These are phyloP conservation scores for Trichoderma sp. DNA, from an alignment of 2,329 filamentous ascomycete genomes.

Conservation along the genomic window DNA sequence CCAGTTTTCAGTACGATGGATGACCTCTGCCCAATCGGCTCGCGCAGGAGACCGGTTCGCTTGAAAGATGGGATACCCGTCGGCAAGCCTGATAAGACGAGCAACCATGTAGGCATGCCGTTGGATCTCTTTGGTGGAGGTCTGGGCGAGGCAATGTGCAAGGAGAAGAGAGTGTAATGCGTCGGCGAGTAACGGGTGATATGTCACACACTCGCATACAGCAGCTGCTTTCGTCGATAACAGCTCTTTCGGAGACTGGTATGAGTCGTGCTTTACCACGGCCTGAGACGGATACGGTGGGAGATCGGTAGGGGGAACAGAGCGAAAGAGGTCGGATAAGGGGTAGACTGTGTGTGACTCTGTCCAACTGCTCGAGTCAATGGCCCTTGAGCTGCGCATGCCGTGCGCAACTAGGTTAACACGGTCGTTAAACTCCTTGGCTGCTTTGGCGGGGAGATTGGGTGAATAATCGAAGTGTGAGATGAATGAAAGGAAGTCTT, in stretches of 20 bases:
- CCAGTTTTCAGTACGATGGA: conserved; percentile 67
- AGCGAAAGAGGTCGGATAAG: conserved; percentile 65
- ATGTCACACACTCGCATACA: conserved; percentile 51
- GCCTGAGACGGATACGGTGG: conserved; percentile 61
- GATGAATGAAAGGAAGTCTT: conserved; percentile 71
- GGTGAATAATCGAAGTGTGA: conserved; percentile 77
- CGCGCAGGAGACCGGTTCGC: conserved; percentile 67
- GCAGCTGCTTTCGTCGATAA: conserved; percentile 21
- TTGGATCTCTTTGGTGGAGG: conserved; percentile 70
- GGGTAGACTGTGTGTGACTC: conserved; percentile 41
- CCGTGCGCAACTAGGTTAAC: conserved; percentile 56
- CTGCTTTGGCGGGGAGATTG: conserved; percentile 58
- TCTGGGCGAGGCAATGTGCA: conserved; percentile 76
- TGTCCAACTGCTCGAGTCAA: conserved; percentile 27
- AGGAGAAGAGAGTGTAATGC: conserved; percentile 75
- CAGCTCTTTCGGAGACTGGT: conserved; percentile 20
- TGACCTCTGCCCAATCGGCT: conserved; percentile 75
- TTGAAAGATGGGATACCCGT: conserved; percentile 80
- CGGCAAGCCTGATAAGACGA: conserved; percentile 67
- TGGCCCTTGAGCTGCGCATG: conserved; percentile 40
- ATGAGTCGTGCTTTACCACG: conserved; percentile 26
- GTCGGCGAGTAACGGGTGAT: conserved; percentile 76
- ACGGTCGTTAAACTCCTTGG: conserved; percentile 55
- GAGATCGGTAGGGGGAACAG: conserved; percentile 63
- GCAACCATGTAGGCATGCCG: conserved; percentile 82